A percentile compares a stretch with the other conserved stretches of the same genome.
phyloP scores from a whole-genome alignment of 225 moss, liverwort and hornwort species.

The Pseudisothecium myosuroides region DNA sequence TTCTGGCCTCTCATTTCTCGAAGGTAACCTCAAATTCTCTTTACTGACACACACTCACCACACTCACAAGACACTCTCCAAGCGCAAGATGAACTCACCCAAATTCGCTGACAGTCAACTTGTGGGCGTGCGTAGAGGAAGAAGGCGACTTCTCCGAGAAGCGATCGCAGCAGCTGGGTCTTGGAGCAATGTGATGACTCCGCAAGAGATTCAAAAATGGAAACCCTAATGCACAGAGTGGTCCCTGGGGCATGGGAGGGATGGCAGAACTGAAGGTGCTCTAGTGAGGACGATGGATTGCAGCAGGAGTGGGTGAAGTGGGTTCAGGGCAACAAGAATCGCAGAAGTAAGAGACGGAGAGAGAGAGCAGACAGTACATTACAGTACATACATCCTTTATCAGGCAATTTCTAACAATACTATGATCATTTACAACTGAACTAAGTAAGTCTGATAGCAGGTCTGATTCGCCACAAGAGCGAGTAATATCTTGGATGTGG shows the following conservation, averaged over 20 bases:
- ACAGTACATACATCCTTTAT: too few species aligned
- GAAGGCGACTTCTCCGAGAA: not conserved
- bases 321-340: not conserved
- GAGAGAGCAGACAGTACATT: not conserved
- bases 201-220: not conserved
- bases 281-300: not conserved
- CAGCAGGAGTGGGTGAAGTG: not conserved
- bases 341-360: not conserved
- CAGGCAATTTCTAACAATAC: too few species aligned
- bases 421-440: too few species aligned
- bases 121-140: not conserved
- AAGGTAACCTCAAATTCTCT: not conserved
- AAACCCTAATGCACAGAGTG: not conserved
- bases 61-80: not conserved
- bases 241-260: not conserved
- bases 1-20: not conserved
- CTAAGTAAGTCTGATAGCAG: too few species aligned
- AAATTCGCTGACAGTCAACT: too few species aligned
- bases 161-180: not conserved
- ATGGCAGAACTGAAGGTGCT: not conserved
- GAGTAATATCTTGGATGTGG: too few species aligned
- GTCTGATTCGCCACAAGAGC: too few species aligned
- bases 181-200: not conserved
- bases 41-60: not conserved
- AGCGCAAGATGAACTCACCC: not conserved